Base-by-base conservation (phyloP, 192 early-diverging fungal species). In the Backusella sp. region DNA sequence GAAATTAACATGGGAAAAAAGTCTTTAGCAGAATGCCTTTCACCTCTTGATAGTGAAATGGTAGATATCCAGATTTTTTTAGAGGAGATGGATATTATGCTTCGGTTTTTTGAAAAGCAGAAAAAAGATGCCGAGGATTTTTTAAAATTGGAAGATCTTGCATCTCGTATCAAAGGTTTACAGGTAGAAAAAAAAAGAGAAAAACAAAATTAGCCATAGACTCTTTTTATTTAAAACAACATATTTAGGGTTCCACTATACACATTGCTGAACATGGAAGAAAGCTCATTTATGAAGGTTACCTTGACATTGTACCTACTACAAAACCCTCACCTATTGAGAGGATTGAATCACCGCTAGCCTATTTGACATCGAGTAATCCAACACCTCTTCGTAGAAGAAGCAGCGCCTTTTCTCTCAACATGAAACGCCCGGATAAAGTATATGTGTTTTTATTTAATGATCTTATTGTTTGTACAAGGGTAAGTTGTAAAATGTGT, bases 361-460 rank as follows among this genome's bases (percentile, higher is more conserved):
- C 30, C 21, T 53, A n/a, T 44, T 4, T 42, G 17, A 49, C 49
- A 23, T 30, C 44, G 17, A 72, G 30, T 30, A 44, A 70, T 23
- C 59, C 75, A 7, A 76, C 68, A 32, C 37, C 35, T 2, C 35
- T 49, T 34, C 30, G 21, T 36, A 72, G 65, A 34, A 44, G 46
- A 34, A 73, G 66, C 41, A 70, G 68, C 26, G 28, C 76, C 7
- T 77, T 77, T 28, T 77, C 76, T 21, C 44, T 72, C 39, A 30
- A 7, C 15, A 15, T 26, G 15, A 39, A 56, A 35, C 39, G 66
- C 9, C 41, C 7, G n/a, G 30, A 73, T 23, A 37, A 37, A 44
- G 34, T 71, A 14, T 78, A 78, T 37, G 77, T 78, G 21, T 78
- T 78, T 73, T 53, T 78, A 52, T 78, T 78, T 62, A 73, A 78